Conservation (phyloP, 2,329 filamentous ascomycete species). For the Ophiosphaerella korrae region DNA sequence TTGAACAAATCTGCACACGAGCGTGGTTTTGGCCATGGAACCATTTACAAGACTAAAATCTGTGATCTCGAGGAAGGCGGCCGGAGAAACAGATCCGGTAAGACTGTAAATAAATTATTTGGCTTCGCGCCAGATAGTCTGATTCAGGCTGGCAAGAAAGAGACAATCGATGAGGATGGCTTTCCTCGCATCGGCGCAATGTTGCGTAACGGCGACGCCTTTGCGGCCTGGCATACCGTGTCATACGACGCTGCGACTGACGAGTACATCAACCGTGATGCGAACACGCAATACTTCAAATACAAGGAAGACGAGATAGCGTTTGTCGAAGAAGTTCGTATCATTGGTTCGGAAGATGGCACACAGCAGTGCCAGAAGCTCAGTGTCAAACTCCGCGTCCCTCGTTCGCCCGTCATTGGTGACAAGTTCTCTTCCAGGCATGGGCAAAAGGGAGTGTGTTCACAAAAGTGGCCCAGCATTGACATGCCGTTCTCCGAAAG, state of each 20-base stretch:
- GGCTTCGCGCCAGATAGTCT: slow-evolving; percentile 83
- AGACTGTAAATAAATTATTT: slow-evolving; percentile 79
- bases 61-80: slow-evolving; percentile 81
- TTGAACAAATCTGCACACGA: slow-evolving; percentile 97
- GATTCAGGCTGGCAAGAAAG: slow-evolving; percentile 71
- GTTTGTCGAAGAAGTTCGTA: slow-evolving; percentile 89
- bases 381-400: slow-evolving; percentile 90
- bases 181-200: slow-evolving; percentile 79
- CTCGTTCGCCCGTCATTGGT: slow-evolving; percentile 88
- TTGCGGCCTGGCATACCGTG: slow-evolving; percentile 90
- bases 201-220: slow-evolving; percentile 78
- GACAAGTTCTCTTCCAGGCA: slow-evolving; percentile 99
- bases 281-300: slow-evolving; percentile 83
- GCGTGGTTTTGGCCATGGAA: slow-evolving; percentile 91
- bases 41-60: slow-evolving; percentile 97
- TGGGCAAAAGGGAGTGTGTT: slow-evolving; percentile 96
- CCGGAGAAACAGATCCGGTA: slow-evolving; percentile 67
- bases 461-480: slow-evolving; percentile 89
- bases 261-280: slow-evolving; percentile 82
- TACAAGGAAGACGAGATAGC: slow-evolving; percentile 92
- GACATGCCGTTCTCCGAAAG: slow-evolving; percentile 98
- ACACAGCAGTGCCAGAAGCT: slow-evolving; percentile 84
- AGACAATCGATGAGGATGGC: slow-evolving; percentile 83
- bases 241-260: slow-evolving; percentile 73
- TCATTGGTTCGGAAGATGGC: slow-evolving; percentile 85